phyloP scores from a whole-genome alignment of 805 yeast genomes.

The Kodamaea hsintzibuensis region DNA sequence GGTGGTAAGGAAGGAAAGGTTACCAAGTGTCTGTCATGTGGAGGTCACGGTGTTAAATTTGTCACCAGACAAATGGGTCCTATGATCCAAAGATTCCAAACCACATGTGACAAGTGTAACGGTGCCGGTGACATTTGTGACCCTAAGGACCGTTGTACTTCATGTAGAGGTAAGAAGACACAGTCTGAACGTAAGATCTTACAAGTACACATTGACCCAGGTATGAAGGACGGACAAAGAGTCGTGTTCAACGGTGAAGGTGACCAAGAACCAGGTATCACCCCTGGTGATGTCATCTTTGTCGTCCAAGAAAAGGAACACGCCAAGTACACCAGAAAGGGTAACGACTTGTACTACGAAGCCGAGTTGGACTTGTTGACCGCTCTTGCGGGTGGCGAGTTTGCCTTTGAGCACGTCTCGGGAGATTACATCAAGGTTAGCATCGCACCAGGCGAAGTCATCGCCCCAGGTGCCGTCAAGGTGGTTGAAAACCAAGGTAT shows the following conservation, averaged over 20 bases:
- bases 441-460: constrained; percentile 89
- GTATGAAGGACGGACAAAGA: constrained; percentile 94
- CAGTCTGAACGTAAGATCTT: constrained; percentile 85
- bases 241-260: constrained; percentile 94
- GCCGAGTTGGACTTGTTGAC: constrained; percentile 90
- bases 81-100: constrained; percentile 97
- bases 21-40: constrained; percentile 82
- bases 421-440: constrained; percentile 87
- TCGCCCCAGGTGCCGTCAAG: constrained; percentile 78
- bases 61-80: constrained; percentile 99
- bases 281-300: constrained; percentile 96
- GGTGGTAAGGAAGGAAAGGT: constrained; percentile 95
- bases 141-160: constrained; percentile 83
- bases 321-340: constrained; percentile 78
- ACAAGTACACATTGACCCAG: constrained; percentile 93
- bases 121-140: constrained; percentile 91
- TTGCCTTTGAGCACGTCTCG: constrained; percentile 84
- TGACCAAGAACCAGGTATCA: constrained; percentile 91
- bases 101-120: constrained; percentile 86
- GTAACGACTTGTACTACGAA: constrained; percentile 81
- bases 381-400: constrained; percentile 94
- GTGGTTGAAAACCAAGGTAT: constrained; percentile 93
- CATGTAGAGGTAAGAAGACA: constrained; percentile 88
- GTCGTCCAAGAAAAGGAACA: constrained; percentile 90
- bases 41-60: constrained; percentile 88